Percentiles rank a stretch among this genome's conserved stretches.
Conservation (phyloP, 805 yeast species). For the Myxozyma vanderwaltii region DNA sequence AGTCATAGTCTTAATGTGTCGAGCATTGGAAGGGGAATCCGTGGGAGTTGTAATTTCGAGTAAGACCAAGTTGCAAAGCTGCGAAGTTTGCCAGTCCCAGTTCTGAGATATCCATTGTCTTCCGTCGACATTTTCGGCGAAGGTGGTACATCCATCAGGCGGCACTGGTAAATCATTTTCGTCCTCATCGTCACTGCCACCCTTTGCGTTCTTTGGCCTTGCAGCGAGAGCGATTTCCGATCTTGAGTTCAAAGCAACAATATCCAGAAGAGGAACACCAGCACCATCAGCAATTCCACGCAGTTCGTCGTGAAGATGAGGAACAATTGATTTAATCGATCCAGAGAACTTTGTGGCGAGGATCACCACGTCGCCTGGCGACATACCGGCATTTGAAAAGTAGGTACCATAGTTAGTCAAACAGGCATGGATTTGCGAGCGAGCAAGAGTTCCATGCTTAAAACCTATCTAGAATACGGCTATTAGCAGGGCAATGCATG, state of each 20-base stretch:
- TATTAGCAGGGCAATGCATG: neutral
- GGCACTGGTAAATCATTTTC: conserved; percentile 21
- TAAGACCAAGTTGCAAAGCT: conserved; percentile 39
- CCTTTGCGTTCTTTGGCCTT: conserved; percentile 15
- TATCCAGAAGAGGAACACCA: conserved; percentile 41
- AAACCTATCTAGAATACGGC: conserved; percentile 40
- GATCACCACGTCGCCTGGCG: conserved; percentile 42
- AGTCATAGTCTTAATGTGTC: conserved; percentile 39
- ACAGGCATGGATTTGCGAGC: conserved; percentile 39
- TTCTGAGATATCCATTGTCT: conserved; percentile 43
- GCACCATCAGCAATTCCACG: conserved; percentile 47
- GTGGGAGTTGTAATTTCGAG: conserved; percentile 37
- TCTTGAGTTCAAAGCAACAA: conserved; percentile 46
- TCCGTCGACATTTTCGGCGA: conserved; percentile 37
- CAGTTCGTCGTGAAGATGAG: conserved; percentile 44
- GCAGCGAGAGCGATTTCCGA: conserved; percentile 46
- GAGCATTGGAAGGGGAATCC: conserved; percentile 24
- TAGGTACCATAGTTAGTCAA: conserved; percentile 41
- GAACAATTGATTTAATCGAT: conserved; percentile 38
- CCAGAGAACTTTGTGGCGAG: conserved; percentile 41
- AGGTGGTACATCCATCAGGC: conserved; percentile 49
- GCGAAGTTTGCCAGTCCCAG: conserved; percentile 48
- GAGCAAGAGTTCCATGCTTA: conserved; percentile 45
- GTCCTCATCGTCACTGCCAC: neutral
- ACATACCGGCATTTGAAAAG: conserved; percentile 37